Evolutionary conservation across 176 grass and related monocot species (phyloP).

Genomic region (Thinopyrum elongatum): DNA sequence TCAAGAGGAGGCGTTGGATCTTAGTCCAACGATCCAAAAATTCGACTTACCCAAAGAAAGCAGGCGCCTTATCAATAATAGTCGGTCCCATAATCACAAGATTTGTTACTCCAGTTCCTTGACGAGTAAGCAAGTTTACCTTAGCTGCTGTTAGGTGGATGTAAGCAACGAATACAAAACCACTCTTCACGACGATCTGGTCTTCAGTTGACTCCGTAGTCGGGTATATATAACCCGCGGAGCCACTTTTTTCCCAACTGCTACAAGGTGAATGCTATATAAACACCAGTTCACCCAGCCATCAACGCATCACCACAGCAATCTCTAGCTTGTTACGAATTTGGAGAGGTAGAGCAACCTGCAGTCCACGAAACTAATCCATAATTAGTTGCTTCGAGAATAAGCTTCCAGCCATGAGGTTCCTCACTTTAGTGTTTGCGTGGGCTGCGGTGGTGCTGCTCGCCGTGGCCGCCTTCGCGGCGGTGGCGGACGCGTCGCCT

Average conservation of each 20-base stretch:
- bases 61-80: too few species aligned
- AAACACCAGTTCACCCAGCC: background rate
- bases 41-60: too few species aligned
- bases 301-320: background rate
- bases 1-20: too few species aligned
- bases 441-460: background rate
- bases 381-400: background rate
- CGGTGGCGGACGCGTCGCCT: constrained; percentile 4
- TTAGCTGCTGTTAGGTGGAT: background rate
- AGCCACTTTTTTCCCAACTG: constrained; percentile 5
- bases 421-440: background rate
- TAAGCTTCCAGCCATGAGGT: background rate
- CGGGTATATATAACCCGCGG: background rate
- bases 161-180: background rate
- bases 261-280: background rate
- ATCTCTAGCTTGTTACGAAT: too few species aligned
- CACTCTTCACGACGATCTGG: background rate
- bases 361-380: background rate
- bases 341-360: background rate
- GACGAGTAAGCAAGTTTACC: background rate
- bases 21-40: too few species aligned
- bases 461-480: background rate
- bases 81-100: too few species aligned
- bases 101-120: too few species aligned
- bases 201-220: background rate